phyloP scores from a whole-genome alignment of 805 yeast genomes.

The Sugiyamaella mastotermitis region DNA sequence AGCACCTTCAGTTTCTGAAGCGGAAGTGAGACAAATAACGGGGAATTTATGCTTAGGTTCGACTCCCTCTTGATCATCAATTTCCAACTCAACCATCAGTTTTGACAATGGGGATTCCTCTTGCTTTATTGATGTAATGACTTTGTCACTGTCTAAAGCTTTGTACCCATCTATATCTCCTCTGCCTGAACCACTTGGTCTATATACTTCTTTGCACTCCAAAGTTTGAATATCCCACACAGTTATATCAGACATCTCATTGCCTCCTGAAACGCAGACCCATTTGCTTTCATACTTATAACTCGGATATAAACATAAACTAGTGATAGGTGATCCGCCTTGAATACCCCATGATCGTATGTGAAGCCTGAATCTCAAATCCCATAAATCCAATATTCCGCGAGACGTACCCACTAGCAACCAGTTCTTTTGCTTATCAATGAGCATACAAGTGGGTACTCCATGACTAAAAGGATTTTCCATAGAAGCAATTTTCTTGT shows the following conservation, averaged over 20 bases:
- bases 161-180: conserved; percentile 8
- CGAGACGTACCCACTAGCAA: conserved; percentile 65
- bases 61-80: neutral
- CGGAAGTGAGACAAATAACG: conserved; percentile 1
- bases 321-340: conserved; percentile 42
- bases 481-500: conserved; percentile 39
- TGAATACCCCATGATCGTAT: conserved; percentile 60
- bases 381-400: conserved; percentile 80
- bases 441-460: conserved; percentile 49
- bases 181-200: conserved; percentile 6
- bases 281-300: conserved; percentile 41
- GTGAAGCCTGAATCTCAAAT: conserved; percentile 56
- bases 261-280: conserved; percentile 64
- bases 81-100: neutral
- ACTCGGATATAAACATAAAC: conserved; percentile 41
- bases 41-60: neutral
- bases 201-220: conserved; percentile 46
- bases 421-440: conserved; percentile 55
- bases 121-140: neutral
- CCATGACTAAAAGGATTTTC: conserved; percentile 64
- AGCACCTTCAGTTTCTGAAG: neutral
- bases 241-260: conserved; percentile 50
- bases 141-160: conserved; percentile 11
- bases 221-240: conserved; percentile 71
- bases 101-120: neutral